Percentiles rank a stretch among this genome's conserved stretches.
phyloP scores from a whole-genome alignment of 495 filamentous ascomycete genomes.

The Filosporella fistucella region DNA sequence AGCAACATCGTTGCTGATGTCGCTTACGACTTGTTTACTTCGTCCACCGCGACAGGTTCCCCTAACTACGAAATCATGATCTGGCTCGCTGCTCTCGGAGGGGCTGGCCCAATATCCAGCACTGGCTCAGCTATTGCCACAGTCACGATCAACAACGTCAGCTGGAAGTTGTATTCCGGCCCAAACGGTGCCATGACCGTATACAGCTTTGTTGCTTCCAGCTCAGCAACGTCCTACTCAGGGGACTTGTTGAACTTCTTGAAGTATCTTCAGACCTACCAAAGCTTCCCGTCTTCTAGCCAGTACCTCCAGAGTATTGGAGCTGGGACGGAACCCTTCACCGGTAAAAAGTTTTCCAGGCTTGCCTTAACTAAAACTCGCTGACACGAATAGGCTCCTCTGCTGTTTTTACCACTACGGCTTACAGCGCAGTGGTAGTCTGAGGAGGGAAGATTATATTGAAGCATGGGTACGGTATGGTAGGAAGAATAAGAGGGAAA shows the following conservation, averaged over 20 bases:
- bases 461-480: no score
- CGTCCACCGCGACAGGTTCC: conserved; percentile 35
- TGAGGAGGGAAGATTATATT: no score
- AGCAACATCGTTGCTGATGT: conserved; percentile 55
- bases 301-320: conserved; percentile 46
- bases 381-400: conserved; percentile 7
- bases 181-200: conserved; percentile 51
- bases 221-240: conserved; percentile 41
- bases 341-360: conserved; percentile 13
- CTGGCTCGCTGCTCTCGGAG: conserved; percentile 59
- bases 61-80: conserved; percentile 68
- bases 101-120: conserved; percentile 58
- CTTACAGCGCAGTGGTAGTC: no score
- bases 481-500: no score
- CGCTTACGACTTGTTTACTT: conserved; percentile 61
- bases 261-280: conserved; percentile 46
- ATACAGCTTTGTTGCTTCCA: conserved; percentile 56
- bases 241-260: conserved; percentile 55
- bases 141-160: conserved; percentile 42
- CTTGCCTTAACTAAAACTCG: background rate
- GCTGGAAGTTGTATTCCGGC: conserved; percentile 53
- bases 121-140: conserved; percentile 50
- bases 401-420: conserved; percentile 24
- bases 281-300: conserved; percentile 41
- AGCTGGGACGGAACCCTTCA: conserved; percentile 31